These are phyloP conservation scores for Prunus yedoensis DNA, from an alignment of 331 rosid species.

Conservation along the genomic window DNA sequence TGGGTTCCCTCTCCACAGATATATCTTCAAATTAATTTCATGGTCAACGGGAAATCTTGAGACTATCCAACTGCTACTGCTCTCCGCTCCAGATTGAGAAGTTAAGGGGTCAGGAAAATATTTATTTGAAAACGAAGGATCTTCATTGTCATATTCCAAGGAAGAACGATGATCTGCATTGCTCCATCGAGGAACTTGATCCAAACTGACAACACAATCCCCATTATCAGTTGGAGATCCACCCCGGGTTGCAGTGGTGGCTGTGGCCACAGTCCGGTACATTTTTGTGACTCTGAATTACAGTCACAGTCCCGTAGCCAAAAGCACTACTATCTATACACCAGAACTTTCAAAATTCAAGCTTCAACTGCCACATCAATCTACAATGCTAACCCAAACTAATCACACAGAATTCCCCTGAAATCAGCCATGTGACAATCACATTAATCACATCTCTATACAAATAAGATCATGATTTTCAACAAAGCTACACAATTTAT, in stretches of 20 bases:
- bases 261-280: conserved; percentile 75
- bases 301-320: conserved; percentile 31
- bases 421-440: conserved; percentile 7
- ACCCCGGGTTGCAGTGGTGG: conserved; percentile 47
- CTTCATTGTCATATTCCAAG: conserved; percentile 55
- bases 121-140: conserved; percentile 58
- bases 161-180: conserved; percentile 73
- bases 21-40: conserved; percentile 77
- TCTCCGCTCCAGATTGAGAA: conserved; percentile 41
- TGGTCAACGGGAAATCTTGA: conserved; percentile 84
- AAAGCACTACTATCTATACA: conserved; percentile 28
- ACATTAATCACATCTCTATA: background rate
- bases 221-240: conserved; percentile 65
- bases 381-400: conserved; percentile 19
- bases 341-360: conserved; percentile 27
- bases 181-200: conserved; percentile 92
- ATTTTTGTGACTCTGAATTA: conserved; percentile 42
- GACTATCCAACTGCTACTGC: conserved; percentile 44
- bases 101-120: conserved; percentile 78
- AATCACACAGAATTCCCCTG: conserved; percentile 27
- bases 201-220: conserved; percentile 73
- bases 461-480: background rate
- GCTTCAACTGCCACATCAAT: conserved; percentile 21
- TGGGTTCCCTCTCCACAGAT: conserved; percentile 92
- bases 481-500: background rate